Evolutionary conservation across 139 green algal species (phyloP), one percentile per base, ranked within the genome.

Genomic region (Haematococcus lacustris): DNA sequence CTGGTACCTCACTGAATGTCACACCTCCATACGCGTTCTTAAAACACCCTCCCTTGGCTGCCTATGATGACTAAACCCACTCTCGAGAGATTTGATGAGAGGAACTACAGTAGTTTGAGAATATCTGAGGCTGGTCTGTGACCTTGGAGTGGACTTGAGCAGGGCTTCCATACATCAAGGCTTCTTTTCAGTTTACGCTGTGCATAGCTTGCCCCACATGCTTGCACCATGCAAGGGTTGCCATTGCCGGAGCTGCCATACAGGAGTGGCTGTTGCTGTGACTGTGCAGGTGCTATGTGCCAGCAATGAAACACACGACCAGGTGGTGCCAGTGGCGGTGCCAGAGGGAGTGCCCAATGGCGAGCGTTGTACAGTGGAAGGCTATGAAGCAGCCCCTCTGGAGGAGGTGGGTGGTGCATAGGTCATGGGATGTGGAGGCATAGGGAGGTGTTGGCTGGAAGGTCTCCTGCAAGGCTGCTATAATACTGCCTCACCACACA

Each of bases 291-390:
- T 90, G 69, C 81, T 99, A 43, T 97, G 93, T 71, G 92, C 94
- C 0, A 94, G 87, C n/a, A 92, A 96, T 71, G 88, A 87, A 0
- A 68, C 71, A 0, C 88, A 96, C 73, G 74, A 82, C 23, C 50
- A 86, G 41, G 92, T 98, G 26, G 93, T 97, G 43, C 89, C 94
- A 1, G 80, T 98, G 3, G 74, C 72, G 0, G 87, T 90, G 26
- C 93, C 95, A 1, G 84, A 94, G 68, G 94, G 90, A 1, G 87
- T 86, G 3, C 73, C 84, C 2, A 59, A 89, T 3, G 94, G 94
- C 2, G 91, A 97, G 74, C 77, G 87, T 25, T 73, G 98, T 26
- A 84, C 70, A 0, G 82, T 91, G 28, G 76, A 85, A 7, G 88
- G 88, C 40, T 96, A 78, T 62, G 60, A 60, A 30, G 38, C 47